These are phyloP conservation scores for Sporothrix protearum DNA, from an alignment of 2,329 filamentous ascomycete genomes.

Conservation along the genomic window DNA sequence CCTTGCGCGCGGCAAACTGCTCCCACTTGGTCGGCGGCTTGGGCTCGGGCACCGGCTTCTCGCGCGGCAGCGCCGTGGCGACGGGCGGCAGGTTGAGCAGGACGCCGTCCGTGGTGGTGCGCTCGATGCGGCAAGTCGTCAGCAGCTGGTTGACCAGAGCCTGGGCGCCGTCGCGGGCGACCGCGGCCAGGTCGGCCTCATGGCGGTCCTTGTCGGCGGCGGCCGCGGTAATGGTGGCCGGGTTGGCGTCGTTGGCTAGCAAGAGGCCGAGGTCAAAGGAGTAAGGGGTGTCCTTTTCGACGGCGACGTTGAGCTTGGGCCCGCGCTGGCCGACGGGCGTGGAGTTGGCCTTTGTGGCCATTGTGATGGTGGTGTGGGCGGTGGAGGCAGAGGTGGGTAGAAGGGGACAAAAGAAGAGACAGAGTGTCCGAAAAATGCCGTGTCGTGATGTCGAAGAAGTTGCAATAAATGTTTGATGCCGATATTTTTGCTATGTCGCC, in stretches of 20 bases:
- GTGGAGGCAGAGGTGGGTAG: background rate
- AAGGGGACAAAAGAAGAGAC: background rate
- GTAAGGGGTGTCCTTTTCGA: conserved; percentile 83
- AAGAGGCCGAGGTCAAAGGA: conserved; percentile 90
- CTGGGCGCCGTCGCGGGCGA: conserved; percentile 87
- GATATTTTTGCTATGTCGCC: background rate
- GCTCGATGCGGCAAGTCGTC: conserved; percentile 75
- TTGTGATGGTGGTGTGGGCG: conserved; percentile 21
- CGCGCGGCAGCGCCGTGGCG: conserved; percentile 72
- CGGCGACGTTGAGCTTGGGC: conserved; percentile 57
- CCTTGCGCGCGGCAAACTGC: conserved; percentile 93
- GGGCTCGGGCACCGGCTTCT: conserved; percentile 81
- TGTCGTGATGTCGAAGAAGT: background rate
- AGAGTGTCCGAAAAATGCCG: background rate
- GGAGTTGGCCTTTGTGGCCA: conserved; percentile 31
- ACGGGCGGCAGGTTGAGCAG: conserved; percentile 72
- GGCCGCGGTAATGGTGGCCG: conserved; percentile 51
- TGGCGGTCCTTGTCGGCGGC: conserved; percentile 52
- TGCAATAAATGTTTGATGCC: background rate
- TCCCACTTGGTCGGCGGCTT: conserved; percentile 92
- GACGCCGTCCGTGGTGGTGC: conserved; percentile 63
- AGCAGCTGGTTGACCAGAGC: conserved; percentile 91
- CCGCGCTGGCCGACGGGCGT: conserved; percentile 33
- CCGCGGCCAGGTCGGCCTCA: conserved; percentile 56
- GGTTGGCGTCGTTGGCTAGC: conserved; percentile 82